These are phyloP conservation scores for Pyrenula aspistea DNA, from an alignment of 495 filamentous ascomycete genomes.

Conservation along the genomic window DNA sequence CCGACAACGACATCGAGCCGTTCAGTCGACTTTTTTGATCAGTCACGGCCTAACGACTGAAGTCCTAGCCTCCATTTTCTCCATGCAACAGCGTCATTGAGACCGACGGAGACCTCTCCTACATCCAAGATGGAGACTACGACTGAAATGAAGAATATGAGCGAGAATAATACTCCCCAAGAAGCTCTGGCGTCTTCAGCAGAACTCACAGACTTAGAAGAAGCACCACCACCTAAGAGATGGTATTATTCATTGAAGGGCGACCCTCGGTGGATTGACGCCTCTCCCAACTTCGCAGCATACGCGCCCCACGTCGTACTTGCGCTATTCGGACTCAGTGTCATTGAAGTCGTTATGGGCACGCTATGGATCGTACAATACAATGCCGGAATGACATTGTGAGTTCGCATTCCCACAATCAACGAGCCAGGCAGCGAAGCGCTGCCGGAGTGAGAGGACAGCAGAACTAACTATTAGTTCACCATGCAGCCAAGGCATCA, in stretches of 20 bases:
- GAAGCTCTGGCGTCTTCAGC: neutral
- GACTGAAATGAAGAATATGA: neutral
- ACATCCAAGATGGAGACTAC: neutral
- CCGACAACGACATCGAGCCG: no score
- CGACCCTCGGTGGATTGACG: neutral
- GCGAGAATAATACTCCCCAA: neutral
- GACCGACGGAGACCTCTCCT: no score
- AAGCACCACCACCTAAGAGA: neutral
- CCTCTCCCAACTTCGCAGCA: neutral
- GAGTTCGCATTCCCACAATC: no score
- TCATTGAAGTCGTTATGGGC: neutral
- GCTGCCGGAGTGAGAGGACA: no score
- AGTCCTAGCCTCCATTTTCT: no score
- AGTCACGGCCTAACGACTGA: no score
- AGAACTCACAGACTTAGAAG: neutral
- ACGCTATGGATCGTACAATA: neutral
- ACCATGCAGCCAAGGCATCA: constrained; percentile 2
- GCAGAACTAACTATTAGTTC: no score
- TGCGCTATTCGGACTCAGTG: neutral
- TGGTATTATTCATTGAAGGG: neutral
- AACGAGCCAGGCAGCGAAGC: no score
- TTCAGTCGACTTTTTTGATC: no score
- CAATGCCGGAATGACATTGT: neutral
- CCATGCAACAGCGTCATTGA: no score
- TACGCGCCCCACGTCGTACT: neutral